phyloP scores from a whole-genome alignment of 208 protist genomes.

The Willaertia magna region DNA sequence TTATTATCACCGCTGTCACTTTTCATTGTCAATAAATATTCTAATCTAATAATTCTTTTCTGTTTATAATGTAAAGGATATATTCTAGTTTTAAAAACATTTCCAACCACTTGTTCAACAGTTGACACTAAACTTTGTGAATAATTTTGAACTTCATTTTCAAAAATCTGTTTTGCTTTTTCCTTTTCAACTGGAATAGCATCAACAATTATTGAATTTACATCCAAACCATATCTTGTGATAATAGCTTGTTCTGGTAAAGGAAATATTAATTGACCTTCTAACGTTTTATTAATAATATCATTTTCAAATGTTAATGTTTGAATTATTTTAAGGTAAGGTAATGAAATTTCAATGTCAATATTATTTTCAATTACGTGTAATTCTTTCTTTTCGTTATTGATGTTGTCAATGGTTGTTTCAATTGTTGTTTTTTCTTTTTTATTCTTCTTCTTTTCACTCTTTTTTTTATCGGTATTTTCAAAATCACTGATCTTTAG shows the following conservation, averaged over 20 bases:
- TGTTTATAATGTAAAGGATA: neutral
- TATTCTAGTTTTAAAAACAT: neutral
- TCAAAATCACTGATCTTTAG: no score
- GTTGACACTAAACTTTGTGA: neutral
- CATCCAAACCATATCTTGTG: neutral
- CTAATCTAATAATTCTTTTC: neutral
- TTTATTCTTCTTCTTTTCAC: no score
- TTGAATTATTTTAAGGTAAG: no score
- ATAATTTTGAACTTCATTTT: neutral
- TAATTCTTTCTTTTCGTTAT: no score
- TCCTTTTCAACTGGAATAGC: constrained; percentile 1
- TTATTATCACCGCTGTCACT: neutral
- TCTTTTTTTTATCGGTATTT: no score
- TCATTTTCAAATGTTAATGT: no score
- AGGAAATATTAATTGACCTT: neutral
- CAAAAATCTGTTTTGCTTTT: constrained; percentile 2
- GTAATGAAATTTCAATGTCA: no score
- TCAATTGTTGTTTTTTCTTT: no score
- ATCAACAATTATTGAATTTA: neutral
- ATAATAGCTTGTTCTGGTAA: neutral
- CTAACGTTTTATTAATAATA: neutral
- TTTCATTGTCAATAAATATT: neutral
- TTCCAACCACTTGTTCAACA: neutral
- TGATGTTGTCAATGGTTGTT: no score
- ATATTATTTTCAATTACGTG: no score